Base-by-base conservation (phyloP, 1,284 basidiomycete genomes). In the Marasmius tenuissimus region DNA sequence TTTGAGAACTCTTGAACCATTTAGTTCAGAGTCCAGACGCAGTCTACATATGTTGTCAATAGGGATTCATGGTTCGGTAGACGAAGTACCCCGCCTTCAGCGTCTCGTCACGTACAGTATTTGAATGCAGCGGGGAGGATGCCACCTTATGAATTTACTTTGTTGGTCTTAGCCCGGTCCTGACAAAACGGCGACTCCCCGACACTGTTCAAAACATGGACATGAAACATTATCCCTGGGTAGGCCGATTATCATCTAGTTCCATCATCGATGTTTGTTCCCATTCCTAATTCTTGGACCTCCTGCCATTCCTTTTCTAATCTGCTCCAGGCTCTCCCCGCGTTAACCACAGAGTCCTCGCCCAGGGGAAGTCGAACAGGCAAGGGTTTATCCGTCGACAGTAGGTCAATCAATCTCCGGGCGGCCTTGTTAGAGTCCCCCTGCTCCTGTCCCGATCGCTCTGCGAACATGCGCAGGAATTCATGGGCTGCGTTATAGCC, bases 401-500 rank as follows among this genome's bases (percentile, higher is more conserved):
- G 2, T 2, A 51, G 10, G 27, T 59, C 58, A n/a, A 59, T 11
- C n/a, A 59, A 4, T 33, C 52, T 59, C 37, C 40, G 37, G 1
- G 48, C 58, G 3, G 35, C 58, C 39, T 59, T 59, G 34, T 35
- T 27, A 22, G 58, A 35, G 20, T 59, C 58, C 4, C 58, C 58
- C 3, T 1, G 48, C 27, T 59, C 58, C 40, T 59, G 11, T 5
- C 58, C 58, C 6, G 49, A 49, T 16, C 39, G 27, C 16, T 40
- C 48, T 39, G 34, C 35, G 38, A 53, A 38, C 20, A 40, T 10
- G 18, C 14, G 33, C 16, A 52, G 38, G 35, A 59, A 53, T 4
- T 51, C 49, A 34, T 59, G 58, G 20, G 58, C 58, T 8, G 14
- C 48, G 14, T 59, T 39, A 35, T 59, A 59, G 18, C 50, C 58